A percentile compares a stretch with the other conserved stretches of the same genome.
Evolutionary conservation across 352 stramenopile genomes (phyloP).

Genomic region (Globisporangium cylindrosporum): DNA sequence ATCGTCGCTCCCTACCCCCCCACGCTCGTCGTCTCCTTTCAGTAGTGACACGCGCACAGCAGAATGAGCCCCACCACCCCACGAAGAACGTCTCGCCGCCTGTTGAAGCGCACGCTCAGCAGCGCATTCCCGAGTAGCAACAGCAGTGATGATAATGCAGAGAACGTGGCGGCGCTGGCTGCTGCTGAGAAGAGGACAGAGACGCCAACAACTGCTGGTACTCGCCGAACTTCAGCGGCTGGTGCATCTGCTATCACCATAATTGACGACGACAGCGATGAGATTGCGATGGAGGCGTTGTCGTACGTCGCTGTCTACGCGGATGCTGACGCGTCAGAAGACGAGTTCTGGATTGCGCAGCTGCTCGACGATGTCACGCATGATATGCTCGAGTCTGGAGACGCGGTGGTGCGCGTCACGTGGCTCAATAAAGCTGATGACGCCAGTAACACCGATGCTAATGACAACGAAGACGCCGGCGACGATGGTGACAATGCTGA

Average conservation of each 20-base stretch:
- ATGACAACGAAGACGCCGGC: background rate
- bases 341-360: conserved; percentile 70
- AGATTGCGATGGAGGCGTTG: conserved; percentile 54
- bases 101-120: conserved; percentile 9
- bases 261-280: conserved; percentile 10
- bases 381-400: conserved; percentile 52
- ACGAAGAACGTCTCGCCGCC: background rate
- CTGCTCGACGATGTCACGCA: conserved; percentile 77
- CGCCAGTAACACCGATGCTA: background rate
- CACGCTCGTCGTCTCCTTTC: background rate
- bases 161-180: no score
- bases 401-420: conserved; percentile 46
- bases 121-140: background rate
- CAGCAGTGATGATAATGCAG: background rate
- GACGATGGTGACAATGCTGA: background rate
- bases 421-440: conserved; percentile 42
- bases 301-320: conserved; percentile 51
- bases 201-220: background rate
- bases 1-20: background rate
- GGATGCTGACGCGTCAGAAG: background rate
- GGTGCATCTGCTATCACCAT: no score
- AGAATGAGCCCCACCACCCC: background rate
- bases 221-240: background rate
- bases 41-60: background rate
- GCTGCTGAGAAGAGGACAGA: background rate